Evolutionary conservation across 2,329 filamentous ascomycete species (phyloP), one percentile per base, ranked within the genome.

Genomic region (Trichoderma breve): DNA sequence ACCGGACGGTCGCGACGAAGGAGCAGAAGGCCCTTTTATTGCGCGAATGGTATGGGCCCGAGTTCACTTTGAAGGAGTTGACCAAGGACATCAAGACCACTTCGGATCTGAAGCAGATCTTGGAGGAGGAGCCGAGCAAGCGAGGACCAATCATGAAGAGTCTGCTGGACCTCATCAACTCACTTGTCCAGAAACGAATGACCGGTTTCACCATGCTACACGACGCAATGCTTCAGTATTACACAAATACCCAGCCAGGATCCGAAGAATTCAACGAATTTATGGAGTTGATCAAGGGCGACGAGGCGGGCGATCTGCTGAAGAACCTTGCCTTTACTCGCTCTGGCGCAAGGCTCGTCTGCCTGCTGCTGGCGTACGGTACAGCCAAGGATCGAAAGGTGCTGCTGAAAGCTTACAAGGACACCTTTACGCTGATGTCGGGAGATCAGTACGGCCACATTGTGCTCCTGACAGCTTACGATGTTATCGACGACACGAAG

Each of bases 161-260:
- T 79, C 86, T 98, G 70, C 88, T 91, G 75, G 92, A 93, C 76
- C 89, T 97, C 83, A 96, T 97, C 85, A 97, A 98, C 82, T 90
- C 92, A 74, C 88, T 99, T 55, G 88, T 98, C 62, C 95, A 99
- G 83, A 99, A 99, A 88, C 96, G 96, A 83, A 91, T 96, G 83
- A 97, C 94, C 1, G 95, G 94, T 11, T 98, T 99, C 83, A 98
- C 95, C 2, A 97, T 99, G 88, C 89, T 99, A 24, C 97, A 99
- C 82, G 96, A 98, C 78, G 96, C 96, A 64, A 97, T 99, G 95
- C 86, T 98, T 73, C 95, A 99, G 80, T 99, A 98, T 82, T 98
- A 95, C 83, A 84, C 94, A 68, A 95, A 92, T 77, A 90, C 91
- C 61, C 91, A 92, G 75, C 85, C 89, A 5, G 94, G 92, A 4